A percentile compares a stretch with the other conserved stretches of the same genome.
Conservation (phyloP, 805 yeast species). For the Yarrowia sp. region DNA sequence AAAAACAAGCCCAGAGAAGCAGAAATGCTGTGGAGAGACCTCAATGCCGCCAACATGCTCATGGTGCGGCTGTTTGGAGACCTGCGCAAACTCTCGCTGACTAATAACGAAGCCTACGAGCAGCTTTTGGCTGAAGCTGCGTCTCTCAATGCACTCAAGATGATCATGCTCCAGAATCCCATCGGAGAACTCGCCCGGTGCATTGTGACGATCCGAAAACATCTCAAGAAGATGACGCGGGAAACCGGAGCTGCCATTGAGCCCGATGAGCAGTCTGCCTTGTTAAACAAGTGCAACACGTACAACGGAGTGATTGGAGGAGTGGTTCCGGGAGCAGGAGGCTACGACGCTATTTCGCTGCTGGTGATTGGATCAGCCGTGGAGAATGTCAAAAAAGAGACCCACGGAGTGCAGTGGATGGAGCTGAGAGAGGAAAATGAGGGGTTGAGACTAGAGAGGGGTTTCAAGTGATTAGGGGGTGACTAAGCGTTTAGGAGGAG, state of each 20-base stretch:
- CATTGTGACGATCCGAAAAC: slow-evolving; percentile 56
- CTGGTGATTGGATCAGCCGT: slow-evolving; percentile 61
- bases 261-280: slow-evolving; percentile 74
- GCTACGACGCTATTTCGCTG: slow-evolving; percentile 88
- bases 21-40: slow-evolving; percentile 57
- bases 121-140: slow-evolving; percentile 38
- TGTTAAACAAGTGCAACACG: slow-evolving; percentile 63
- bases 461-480: no score
- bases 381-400: slow-evolving; percentile 49
- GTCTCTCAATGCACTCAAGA: slow-evolving; percentile 10
- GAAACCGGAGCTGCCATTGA: slow-evolving; percentile 86
- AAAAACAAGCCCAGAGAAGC: slow-evolving; percentile 59
- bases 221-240: slow-evolving; percentile 66
- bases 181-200: slow-evolving; percentile 19
- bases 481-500: no score
- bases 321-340: slow-evolving; percentile 99
- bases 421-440: slow-evolving; percentile 65
- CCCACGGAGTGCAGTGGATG: slow-evolving; percentile 68
- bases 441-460: slow-evolving; percentile 57
- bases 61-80: slow-evolving; percentile 59
- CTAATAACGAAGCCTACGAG: slow-evolving; percentile 52
- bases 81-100: slow-evolving; percentile 51
- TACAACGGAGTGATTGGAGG: slow-evolving; percentile 87
- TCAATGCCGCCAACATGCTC: slow-evolving; percentile 65
- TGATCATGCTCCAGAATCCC: slow-evolving; percentile 12